A percentile compares a stretch with the other conserved stretches of the same genome.
These are phyloP conservation scores for Chamaecrista fasciculata DNA, from an alignment of 306 rosid genomes.

Conservation along the genomic window DNA sequence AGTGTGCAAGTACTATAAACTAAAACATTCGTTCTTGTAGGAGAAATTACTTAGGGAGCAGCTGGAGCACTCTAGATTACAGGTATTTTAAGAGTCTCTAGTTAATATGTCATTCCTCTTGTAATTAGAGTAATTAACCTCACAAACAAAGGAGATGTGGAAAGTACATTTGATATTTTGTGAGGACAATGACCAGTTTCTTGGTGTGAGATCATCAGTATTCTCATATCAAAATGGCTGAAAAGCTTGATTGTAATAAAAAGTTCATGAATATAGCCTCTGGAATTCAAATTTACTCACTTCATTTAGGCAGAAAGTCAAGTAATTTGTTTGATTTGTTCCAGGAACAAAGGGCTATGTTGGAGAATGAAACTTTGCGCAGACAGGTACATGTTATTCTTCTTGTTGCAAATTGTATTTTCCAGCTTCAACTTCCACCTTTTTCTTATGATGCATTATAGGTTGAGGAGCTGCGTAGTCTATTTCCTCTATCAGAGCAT, in stretches of 20 bases:
- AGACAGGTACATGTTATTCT: constrained; percentile 60
- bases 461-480: constrained; percentile 78
- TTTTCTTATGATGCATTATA: constrained; percentile 20
- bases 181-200: background rate
- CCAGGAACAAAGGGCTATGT: constrained; percentile 79
- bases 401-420: constrained; percentile 22
- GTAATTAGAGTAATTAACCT: background rate
- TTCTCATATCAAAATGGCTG: background rate
- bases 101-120: background rate
- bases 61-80: constrained; percentile 69
- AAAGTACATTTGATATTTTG: background rate
- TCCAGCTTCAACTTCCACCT: constrained; percentile 3
- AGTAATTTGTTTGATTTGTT: constrained; percentile 21
- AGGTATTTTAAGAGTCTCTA: constrained; percentile 44
- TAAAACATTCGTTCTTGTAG: constrained; percentile 49
- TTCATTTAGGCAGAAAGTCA: background rate
- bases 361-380: constrained; percentile 79
- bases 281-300: background rate
- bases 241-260: background rate
- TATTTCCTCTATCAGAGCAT: constrained; percentile 57
- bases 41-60: constrained; percentile 78
- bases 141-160: background rate
- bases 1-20: constrained; percentile 19
- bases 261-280: background rate
- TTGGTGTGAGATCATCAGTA: background rate